phyloP scores from a whole-genome alignment of 2,329 filamentous ascomycete genomes.

The Colletotrichum salicis region DNA sequence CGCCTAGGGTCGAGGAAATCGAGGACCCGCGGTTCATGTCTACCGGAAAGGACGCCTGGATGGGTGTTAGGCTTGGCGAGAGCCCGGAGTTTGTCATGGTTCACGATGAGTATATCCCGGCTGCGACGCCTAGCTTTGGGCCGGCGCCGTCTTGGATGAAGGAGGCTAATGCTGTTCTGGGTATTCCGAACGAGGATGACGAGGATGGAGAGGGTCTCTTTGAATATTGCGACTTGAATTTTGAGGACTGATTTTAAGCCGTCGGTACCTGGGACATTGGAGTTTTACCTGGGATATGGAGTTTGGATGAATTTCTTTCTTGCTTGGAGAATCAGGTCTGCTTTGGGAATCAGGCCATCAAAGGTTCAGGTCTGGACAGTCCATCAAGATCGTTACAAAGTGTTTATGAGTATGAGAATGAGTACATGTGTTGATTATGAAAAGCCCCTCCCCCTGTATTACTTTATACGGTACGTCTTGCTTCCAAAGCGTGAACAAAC shows the following conservation, averaged over 20 bases:
- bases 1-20: neutral
- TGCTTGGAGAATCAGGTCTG: neutral
- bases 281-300: neutral
- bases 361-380: neutral
- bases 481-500: neutral
- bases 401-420: neutral
- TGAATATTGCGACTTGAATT: neutral
- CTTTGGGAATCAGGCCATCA: neutral
- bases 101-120: neutral
- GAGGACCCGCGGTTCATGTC: no score
- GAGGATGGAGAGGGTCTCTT: neutral
- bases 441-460: neutral
- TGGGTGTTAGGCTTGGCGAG: neutral
- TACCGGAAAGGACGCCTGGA: neutral
- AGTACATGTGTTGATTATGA: neutral
- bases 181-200: neutral
- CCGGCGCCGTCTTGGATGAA: slow-evolving; percentile 14
- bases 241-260: neutral
- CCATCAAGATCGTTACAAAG: neutral
- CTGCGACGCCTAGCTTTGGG: neutral
- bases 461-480: neutral
- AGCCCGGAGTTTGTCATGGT: neutral
- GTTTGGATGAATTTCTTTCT: neutral
- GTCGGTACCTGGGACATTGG: neutral
- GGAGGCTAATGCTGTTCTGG: slow-evolving; percentile 17